A percentile compares a stretch with the other conserved stretches of the same genome.
Conservation (phyloP, 2,329 filamentous ascomycete species). For the Xylaria sp. region DNA sequence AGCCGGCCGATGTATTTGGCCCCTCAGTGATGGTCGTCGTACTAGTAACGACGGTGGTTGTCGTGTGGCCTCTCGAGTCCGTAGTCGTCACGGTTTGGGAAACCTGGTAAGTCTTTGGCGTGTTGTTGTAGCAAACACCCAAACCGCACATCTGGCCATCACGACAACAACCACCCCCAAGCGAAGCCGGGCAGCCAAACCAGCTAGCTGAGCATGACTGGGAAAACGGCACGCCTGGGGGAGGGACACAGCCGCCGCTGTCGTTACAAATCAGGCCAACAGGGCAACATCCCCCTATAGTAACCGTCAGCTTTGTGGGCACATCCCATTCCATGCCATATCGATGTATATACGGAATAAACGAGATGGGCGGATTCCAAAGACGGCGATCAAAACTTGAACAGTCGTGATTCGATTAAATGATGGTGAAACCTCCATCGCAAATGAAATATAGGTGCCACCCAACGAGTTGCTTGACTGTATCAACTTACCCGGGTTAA, state of each 20-base stretch:
- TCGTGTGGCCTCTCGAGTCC: constrained; percentile 44
- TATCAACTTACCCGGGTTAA: constrained; percentile 35
- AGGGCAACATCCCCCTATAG: constrained; percentile 52
- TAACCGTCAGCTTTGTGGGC: background rate
- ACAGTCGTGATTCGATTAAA: background rate
- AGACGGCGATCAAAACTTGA: constrained; percentile 1
- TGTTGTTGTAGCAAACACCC: constrained; percentile 54
- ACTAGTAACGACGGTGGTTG: constrained; percentile 50
- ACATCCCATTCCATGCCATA: background rate
- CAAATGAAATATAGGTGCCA: background rate
- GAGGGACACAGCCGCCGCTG: constrained; percentile 49
- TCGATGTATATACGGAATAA: background rate
- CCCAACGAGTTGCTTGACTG: background rate
- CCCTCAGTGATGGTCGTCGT: constrained; percentile 44
- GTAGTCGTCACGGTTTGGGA: constrained; percentile 54
- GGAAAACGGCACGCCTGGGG: constrained; percentile 48
- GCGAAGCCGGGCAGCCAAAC: constrained; percentile 55
- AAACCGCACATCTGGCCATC: constrained; percentile 56
- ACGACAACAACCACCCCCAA: constrained; percentile 60
- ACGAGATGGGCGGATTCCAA: background rate
- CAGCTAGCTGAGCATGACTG: constrained; percentile 52
- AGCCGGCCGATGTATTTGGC: constrained; percentile 35
- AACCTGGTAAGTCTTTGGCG: constrained; percentile 51
- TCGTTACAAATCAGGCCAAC: constrained; percentile 51
- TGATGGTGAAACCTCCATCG: background rate